These are phyloP conservation scores for Crithidia thermophila DNA, from an alignment of 208 protist species.

Conservation along the genomic window DNA sequence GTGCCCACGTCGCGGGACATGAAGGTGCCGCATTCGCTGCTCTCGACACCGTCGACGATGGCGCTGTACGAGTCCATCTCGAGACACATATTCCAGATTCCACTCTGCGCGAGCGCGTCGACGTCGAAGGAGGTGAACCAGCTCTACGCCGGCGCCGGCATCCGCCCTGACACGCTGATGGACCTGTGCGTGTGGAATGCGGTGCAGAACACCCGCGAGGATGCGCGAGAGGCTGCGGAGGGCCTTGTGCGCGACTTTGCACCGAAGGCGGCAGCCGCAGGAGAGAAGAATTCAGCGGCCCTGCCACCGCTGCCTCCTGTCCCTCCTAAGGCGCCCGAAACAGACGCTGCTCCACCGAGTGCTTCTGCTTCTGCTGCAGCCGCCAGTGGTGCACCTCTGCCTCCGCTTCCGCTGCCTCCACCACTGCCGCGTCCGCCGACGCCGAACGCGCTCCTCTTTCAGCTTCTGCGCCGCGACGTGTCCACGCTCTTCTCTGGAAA, in stretches of 20 bases:
- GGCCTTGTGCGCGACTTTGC: background rate
- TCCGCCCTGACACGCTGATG: constrained; percentile 19
- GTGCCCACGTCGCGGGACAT: constrained; percentile 28
- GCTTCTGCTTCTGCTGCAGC: background rate
- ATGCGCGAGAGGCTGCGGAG: constrained; percentile 19
- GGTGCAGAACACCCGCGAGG: constrained; percentile 30
- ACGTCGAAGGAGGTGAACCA: constrained; percentile 15
- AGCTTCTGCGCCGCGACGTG: constrained; percentile 26
- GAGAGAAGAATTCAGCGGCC: too few relatives aligned
- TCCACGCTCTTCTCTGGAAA: constrained; percentile 27
- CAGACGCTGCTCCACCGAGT: background rate
- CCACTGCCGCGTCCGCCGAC: constrained; percentile 15
- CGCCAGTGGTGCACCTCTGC: background rate
- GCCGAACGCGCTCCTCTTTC: constrained; percentile 12
- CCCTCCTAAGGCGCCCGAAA: too few relatives aligned
- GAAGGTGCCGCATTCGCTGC: constrained; percentile 24
- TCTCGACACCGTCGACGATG: constrained; percentile 44
- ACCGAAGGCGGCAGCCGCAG: background rate
- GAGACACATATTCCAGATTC: constrained; percentile 51
- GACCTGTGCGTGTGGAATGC: constrained; percentile 32
- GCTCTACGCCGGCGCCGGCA: constrained; percentile 22
- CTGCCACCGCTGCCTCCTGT: too few relatives aligned
- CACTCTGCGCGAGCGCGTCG: constrained; percentile 17
- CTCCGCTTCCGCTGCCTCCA: background rate
- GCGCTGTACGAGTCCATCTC: constrained; percentile 55